Percentiles rank a stretch among this genome's conserved stretches.
Conservation (phyloP, 2,329 filamentous ascomycete genomes). For the Calonectria crousiana region DNA sequence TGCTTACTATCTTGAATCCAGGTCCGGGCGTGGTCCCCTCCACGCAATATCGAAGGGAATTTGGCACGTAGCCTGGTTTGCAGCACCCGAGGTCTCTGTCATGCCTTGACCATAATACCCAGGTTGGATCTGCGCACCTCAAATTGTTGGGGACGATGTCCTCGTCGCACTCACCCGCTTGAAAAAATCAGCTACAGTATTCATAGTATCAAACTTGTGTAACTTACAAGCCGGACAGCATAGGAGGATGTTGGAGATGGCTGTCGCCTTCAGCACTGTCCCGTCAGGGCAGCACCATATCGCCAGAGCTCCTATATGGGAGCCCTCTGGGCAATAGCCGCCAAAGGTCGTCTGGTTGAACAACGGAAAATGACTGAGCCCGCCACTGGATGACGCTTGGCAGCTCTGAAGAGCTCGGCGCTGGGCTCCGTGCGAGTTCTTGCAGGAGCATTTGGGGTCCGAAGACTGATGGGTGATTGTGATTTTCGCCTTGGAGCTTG, state of each 20-base stretch:
- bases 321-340: constrained; percentile 12
- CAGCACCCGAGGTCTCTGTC: constrained; percentile 31
- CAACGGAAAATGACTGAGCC: constrained; percentile 24
- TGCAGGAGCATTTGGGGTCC: background rate
- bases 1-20: background rate
- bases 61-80: constrained; percentile 26
- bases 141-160: constrained; percentile 24
- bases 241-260: background rate
- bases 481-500: constrained; percentile 10
- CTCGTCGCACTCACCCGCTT: constrained; percentile 19
- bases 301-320: background rate
- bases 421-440: background rate
- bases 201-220: background rate
- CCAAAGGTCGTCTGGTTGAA: constrained; percentile 3
- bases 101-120: constrained; percentile 27
- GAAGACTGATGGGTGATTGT: background rate
- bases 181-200: background rate
- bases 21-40: background rate
- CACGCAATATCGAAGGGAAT: constrained; percentile 14
- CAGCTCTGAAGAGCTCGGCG: background rate
- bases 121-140: constrained; percentile 17
- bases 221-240: constrained; percentile 31
- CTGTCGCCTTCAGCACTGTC: constrained; percentile 12
- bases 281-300: constrained; percentile 33
- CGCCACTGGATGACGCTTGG: constrained; percentile 5